These are phyloP conservation scores for Fraxinus xanthoxyloides DNA, from an alignment of 305 asterid species.

Conservation along the genomic window DNA sequence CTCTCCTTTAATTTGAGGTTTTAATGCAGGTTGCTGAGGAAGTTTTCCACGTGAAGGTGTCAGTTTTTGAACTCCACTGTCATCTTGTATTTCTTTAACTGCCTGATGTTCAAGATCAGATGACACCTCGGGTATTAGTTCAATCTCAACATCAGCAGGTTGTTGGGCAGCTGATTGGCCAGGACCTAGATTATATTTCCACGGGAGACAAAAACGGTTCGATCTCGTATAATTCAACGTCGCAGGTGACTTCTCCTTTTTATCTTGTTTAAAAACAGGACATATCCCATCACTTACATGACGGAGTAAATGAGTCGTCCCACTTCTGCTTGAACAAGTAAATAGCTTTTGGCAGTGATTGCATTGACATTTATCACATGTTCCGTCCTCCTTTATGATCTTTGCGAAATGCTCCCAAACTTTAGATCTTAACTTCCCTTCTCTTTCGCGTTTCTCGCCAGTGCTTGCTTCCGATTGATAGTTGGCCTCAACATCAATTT, in stretches of 20 bases:
- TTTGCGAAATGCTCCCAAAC: conserved; percentile 85
- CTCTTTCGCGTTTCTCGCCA: conserved; percentile 65
- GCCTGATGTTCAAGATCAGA: conserved; percentile 36
- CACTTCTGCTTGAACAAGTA: conserved; percentile 66
- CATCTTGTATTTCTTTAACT: conserved; percentile 29
- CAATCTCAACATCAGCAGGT: conserved; percentile 39
- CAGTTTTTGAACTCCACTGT: conserved; percentile 32
- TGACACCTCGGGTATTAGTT: conserved; percentile 32
- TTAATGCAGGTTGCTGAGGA: conserved; percentile 34
- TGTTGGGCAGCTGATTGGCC: conserved; percentile 41
- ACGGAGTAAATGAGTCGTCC: conserved; percentile 86
- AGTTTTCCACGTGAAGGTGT: conserved; percentile 35
- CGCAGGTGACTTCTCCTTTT: conserved; percentile 24
- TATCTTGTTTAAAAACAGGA: conserved; percentile 51
- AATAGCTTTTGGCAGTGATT: conserved; percentile 70
- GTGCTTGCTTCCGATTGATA: conserved; percentile 54
- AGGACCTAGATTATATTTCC: conserved; percentile 50
- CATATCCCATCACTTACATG: conserved; percentile 71
- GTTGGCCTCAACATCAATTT: conserved; percentile 39
- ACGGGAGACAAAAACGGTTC: conserved; percentile 21
- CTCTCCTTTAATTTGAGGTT: conserved; percentile 46
- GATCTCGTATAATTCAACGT: conserved; percentile 30
- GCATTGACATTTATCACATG: conserved; percentile 64
- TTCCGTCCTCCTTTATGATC: conserved; percentile 66
- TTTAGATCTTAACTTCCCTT: conserved; percentile 60